phyloP scores from a whole-genome alignment of 257 asterid genomes.

The Handroanthus guayacan region DNA sequence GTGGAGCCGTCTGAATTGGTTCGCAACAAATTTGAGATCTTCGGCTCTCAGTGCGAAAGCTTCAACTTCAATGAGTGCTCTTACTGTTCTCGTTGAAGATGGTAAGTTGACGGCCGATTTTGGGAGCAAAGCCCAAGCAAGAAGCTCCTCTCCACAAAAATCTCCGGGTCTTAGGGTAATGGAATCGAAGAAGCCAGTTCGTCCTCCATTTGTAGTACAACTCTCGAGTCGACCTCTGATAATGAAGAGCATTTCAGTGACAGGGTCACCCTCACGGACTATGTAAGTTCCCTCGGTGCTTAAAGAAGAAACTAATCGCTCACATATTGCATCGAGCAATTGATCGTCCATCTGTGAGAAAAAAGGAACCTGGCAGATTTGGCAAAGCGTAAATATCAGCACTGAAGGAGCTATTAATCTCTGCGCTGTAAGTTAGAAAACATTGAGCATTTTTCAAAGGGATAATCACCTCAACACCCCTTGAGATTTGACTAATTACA shows the following conservation, averaged over 20 bases:
- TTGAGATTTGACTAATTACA: too few species aligned
- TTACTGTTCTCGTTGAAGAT: slow-evolving; percentile 86
- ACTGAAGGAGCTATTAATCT: not conserved
- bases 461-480: too few species aligned
- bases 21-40: slow-evolving; percentile 91
- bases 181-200: slow-evolving; percentile 87
- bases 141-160: slow-evolving; percentile 94
- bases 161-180: slow-evolving; percentile 85
- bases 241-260: slow-evolving; percentile 89
- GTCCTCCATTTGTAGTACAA: slow-evolving; percentile 88
- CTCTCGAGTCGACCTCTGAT: slow-evolving; percentile 93
- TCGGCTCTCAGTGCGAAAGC: slow-evolving; percentile 89
- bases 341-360: slow-evolving; percentile 98
- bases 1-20: slow-evolving; percentile 91
- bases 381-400: slow-evolving; percentile 11
- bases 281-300: slow-evolving; percentile 85
- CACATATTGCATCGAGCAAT: slow-evolving; percentile 91
- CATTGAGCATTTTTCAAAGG: not conserved
- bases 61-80: slow-evolving; percentile 86
- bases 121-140: slow-evolving; percentile 94
- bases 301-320: slow-evolving; percentile 77
- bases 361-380: slow-evolving; percentile 73
- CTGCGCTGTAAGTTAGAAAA: not conserved
- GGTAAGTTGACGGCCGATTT: slow-evolving; percentile 81
- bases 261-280: slow-evolving; percentile 98